Percentiles rank a stretch among this genome's conserved stretches.
Conservation (phyloP, 306 rosid genomes). For the Aeschynomene evenia region DNA sequence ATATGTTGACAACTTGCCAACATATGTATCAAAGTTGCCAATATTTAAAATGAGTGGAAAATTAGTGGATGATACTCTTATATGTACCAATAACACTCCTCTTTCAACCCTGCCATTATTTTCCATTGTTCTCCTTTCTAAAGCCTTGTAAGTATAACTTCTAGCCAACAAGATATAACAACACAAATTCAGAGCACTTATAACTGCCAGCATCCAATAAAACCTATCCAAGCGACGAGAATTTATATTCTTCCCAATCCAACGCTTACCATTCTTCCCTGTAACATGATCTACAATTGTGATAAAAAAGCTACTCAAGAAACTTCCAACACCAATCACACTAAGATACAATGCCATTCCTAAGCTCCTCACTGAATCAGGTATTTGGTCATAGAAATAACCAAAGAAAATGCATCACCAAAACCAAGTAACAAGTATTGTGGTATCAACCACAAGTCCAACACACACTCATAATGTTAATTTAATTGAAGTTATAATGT, state of each 20-base stretch:
- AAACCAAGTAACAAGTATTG: slow-evolving; percentile 41
- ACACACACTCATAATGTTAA: slow-evolving; percentile 34
- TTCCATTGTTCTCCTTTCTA: slow-evolving; percentile 10
- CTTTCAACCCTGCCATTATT: too few species aligned
- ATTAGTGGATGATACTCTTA: too few species aligned
- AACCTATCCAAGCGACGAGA: slow-evolving; percentile 47
- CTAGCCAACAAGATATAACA: slow-evolving; percentile 29
- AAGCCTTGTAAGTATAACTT: slow-evolving; percentile 43
- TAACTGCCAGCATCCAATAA: slow-evolving; percentile 41
- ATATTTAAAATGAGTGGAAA: too few species aligned
- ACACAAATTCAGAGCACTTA: slow-evolving; percentile 38
- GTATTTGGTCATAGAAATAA: slow-evolving; percentile 52
- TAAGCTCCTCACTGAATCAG: slow-evolving; percentile 51
- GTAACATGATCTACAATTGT: slow-evolving; percentile 46
- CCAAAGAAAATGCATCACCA: slow-evolving; percentile 41
- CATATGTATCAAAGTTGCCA: too few species aligned
- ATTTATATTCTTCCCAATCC: slow-evolving; percentile 49
- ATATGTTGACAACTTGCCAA: too few species aligned
- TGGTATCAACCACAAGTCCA: slow-evolving; percentile 53
- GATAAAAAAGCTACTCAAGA: slow-evolving; percentile 48
- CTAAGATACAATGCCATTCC: slow-evolving; percentile 54
- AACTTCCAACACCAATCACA: slow-evolving; percentile 48
- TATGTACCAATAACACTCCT: too few species aligned
- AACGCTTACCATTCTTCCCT: slow-evolving; percentile 31
- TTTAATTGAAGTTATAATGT: too few species aligned